Evolutionary conservation across 2,329 filamentous ascomycete species (phyloP), one percentile per base, ranked within the genome.

Genomic region (Diaporthe sp.): DNA sequence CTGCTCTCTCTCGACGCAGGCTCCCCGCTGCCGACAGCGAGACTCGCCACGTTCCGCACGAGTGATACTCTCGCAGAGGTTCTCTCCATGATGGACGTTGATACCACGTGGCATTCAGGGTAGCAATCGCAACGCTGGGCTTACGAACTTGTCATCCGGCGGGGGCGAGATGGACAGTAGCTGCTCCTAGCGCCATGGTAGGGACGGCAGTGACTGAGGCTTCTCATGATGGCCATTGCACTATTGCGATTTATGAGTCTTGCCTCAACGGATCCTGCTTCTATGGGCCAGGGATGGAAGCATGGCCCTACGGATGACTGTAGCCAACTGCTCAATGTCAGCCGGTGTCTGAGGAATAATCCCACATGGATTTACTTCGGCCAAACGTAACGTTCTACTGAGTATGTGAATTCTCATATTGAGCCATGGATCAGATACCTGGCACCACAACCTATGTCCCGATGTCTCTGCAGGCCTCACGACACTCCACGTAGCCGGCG

Each of bases 321-420:
- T 51, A 51, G 7, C n/a, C 47, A 37, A 4, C 8, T 39, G 25
- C 15, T 51, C 35, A 22, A 13, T 9, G 44, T 53, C 47, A 68
- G 63, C 30, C 13, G 13, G 30, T 8, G 13, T 35, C 27, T 37
- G 13, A 17, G n/a, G 10, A 4, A 19, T 19, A 12, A 25, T 3
- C 25, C 39, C n/a, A 53, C 17, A 5, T 37, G n/a, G 27, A 13
- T 7, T 27, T 35, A 27, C 15, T 22, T 39, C 47, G 32, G n/a
- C 13, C n/a, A 12, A 19, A 53, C n/a, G 63, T 39, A 68, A 68
- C 63, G 32, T 68, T 53, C 63, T 68, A 39, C 15, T 7, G n/a
- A 53, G 8, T 27, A 12, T 53, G 8, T 30, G 22, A 22, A 0
- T 10, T 27, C 42, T 50, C 42, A 63, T 37, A 63, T n/a, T 19